These are phyloP conservation scores for Globisporangium mamillatum DNA, from an alignment of 352 stramenopile species.

Conservation along the genomic window DNA sequence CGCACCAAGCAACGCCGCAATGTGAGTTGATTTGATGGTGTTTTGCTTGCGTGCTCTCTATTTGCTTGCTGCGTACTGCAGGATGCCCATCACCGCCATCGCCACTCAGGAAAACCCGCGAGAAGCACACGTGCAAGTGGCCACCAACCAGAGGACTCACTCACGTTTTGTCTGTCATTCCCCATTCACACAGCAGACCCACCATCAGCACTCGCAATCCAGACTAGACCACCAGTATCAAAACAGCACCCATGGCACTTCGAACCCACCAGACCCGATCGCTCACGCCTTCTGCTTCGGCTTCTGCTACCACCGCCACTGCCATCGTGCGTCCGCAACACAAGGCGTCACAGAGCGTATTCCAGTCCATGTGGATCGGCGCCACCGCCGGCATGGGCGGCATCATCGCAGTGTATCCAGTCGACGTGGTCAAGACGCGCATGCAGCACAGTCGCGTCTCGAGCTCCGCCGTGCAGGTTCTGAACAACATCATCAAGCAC, in stretches of 20 bases:
- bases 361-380: conserved; percentile 81
- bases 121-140: conserved; percentile 7
- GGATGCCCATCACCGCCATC: background rate
- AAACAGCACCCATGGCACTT: conserved; percentile 7
- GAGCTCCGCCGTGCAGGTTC: conserved; percentile 48
- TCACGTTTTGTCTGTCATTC: background rate
- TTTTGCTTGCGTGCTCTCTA: conserved; percentile 3
- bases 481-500: conserved; percentile 56
- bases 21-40: background rate
- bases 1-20: background rate
- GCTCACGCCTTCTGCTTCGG: conserved; percentile 9
- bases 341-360: conserved; percentile 37
- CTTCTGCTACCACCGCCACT: conserved; percentile 6
- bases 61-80: background rate
- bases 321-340: conserved; percentile 26
- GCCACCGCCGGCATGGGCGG: conserved; percentile 75
- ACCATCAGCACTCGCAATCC: background rate
- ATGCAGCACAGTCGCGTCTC: conserved; percentile 75
- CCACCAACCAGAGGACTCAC: background rate
- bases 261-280: conserved; percentile 11
- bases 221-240: background rate
- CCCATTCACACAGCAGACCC: background rate
- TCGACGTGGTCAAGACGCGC: conserved; percentile 84
- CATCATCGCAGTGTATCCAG: conserved; percentile 79
- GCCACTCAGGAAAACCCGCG: background rate